These are phyloP conservation scores for Emmonsia crescens DNA, from an alignment of 2,329 filamentous ascomycete genomes.

Conservation along the genomic window DNA sequence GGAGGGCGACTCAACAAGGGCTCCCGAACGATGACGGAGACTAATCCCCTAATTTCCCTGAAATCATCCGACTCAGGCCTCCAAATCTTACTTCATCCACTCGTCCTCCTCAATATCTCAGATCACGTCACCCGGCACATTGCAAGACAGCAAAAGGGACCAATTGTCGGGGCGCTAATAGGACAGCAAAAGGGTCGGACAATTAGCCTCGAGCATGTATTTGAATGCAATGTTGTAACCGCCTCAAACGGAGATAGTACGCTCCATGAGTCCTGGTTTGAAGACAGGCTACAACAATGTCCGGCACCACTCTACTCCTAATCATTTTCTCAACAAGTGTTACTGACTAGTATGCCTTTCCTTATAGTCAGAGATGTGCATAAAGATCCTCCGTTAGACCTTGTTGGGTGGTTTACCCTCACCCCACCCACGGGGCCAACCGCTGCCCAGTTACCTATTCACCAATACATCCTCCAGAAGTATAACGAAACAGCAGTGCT, in stretches of 20 bases:
- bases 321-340: not conserved
- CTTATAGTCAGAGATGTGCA: slow-evolving; percentile 72
- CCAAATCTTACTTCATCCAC: slow-evolving; percentile 76
- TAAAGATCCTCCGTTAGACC: slow-evolving; percentile 67
- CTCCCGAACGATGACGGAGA: slow-evolving; percentile 38
- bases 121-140: slow-evolving; percentile 92
- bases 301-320: slow-evolving; percentile 22
- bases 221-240: slow-evolving; percentile 58
- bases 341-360: slow-evolving; percentile 6
- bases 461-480: slow-evolving; percentile 61
- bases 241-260: slow-evolving; percentile 46
- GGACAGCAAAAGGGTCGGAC: slow-evolving; percentile 85
- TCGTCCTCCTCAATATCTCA: slow-evolving; percentile 91
- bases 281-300: slow-evolving; percentile 75
- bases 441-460: slow-evolving; percentile 56
- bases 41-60: slow-evolving; percentile 53
- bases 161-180: slow-evolving; percentile 75
- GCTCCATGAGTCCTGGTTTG: slow-evolving; percentile 63
- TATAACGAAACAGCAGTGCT: slow-evolving; percentile 83
- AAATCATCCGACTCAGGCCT: slow-evolving; percentile 64
- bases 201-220: slow-evolving; percentile 86
- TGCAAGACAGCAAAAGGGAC: slow-evolving; percentile 61
- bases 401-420: slow-evolving; percentile 89
- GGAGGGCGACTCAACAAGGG: too few species aligned
- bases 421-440: slow-evolving; percentile 62